Conservation (phyloP, 495 filamentous ascomycete species). For the Elaphomyces granulatus region DNA sequence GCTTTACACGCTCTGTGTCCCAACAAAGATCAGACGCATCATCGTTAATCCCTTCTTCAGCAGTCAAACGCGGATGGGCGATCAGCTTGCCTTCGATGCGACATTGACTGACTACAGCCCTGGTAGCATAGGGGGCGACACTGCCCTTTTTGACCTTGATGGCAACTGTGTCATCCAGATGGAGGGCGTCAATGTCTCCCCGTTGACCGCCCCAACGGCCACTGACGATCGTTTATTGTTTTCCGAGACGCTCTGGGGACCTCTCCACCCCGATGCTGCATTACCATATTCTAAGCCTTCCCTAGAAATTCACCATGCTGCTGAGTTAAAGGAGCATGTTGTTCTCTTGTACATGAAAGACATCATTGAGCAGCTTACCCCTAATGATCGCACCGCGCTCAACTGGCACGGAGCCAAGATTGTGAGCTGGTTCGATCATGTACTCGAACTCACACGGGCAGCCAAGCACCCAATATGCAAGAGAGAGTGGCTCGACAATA, state of each 20-base stretch:
- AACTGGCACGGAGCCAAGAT: not conserved
- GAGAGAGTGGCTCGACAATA: conserved; percentile 18
- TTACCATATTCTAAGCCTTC: no score
- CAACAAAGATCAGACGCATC: conserved; percentile 26
- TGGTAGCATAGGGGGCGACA: no score
- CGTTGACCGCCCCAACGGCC: not conserved
- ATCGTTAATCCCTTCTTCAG: conserved; percentile 24
- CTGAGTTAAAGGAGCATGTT: no score
- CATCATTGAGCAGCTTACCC: not conserved
- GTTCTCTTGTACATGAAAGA: not conserved
- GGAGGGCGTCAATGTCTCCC: not conserved
- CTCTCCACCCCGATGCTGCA: not conserved
- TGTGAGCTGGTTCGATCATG: not conserved
- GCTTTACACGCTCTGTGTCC: conserved; percentile 5
- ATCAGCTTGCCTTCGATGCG: not conserved
- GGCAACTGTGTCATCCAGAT: not conserved
- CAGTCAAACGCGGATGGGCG: conserved; percentile 1
- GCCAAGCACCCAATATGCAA: conserved; percentile 1
- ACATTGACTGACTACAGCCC: no score
- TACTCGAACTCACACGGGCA: not conserved
- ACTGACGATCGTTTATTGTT: not conserved
- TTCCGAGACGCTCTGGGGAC: not conserved
- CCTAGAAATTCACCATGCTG: no score
- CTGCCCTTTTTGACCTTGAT: conserved; percentile 24
- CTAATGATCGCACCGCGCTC: not conserved